Conservation (phyloP, 441 rosid species). For the Sinapis alba region DNA sequence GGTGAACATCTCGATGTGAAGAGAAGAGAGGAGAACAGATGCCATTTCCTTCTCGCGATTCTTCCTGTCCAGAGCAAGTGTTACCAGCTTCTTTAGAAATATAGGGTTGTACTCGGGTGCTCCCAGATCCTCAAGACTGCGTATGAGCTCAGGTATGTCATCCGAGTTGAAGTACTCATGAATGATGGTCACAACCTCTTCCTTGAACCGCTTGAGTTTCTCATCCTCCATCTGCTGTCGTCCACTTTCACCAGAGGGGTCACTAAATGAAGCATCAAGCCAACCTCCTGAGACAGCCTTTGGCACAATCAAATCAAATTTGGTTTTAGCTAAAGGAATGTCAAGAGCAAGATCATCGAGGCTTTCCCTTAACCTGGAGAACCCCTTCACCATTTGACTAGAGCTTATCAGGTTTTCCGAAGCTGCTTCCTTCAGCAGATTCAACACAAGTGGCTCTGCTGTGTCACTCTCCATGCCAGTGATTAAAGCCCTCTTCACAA, state of each 20-base stretch:
- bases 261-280: conserved; percentile 71
- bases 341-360: conserved; percentile 98
- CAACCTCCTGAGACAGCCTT: conserved; percentile 80
- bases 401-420: conserved; percentile 88
- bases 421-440: conserved; percentile 84
- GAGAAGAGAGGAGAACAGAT: conserved; percentile 82
- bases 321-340: conserved; percentile 76
- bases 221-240: conserved; percentile 46
- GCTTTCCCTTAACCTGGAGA: conserved; percentile 73
- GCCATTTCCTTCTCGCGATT: conserved; percentile 98
- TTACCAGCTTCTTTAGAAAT: conserved; percentile 88
- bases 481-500: conserved; percentile 89
- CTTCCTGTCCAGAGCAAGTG: conserved; percentile 96
- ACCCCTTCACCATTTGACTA: conserved; percentile 94
- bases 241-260: conserved; percentile 50
- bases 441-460: conserved; percentile 64
- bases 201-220: conserved; percentile 47
- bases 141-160: conserved; percentile 75
- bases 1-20: conserved; percentile 88
- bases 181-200: conserved; percentile 30
- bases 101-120: conserved; percentile 73
- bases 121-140: conserved; percentile 85
- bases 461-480: conserved; percentile 72
- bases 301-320: conserved; percentile 62
- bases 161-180: conserved; percentile 39